Conservation (phyloP, 139 green algal genomes). For the Tetraselmis chui region DNA sequence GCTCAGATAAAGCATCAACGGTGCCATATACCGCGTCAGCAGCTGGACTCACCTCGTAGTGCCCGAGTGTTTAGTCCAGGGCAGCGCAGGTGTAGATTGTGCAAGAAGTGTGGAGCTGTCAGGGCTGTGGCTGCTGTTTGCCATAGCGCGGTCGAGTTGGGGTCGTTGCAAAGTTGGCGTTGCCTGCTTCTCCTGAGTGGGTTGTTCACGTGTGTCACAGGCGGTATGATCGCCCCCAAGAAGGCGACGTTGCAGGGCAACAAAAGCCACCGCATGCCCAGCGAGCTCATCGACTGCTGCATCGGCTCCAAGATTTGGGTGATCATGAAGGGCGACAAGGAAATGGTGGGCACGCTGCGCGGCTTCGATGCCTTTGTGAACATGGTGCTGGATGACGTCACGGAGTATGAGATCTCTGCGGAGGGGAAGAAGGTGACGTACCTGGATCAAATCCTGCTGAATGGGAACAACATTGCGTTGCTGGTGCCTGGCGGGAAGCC, state of each 20-base stretch:
- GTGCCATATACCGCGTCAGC: too few relatives aligned
- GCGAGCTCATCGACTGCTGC: constrained; percentile 91
- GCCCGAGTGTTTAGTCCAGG: too few relatives aligned
- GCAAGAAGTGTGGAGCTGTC: too few relatives aligned
- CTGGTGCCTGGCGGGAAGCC: constrained; percentile 83
- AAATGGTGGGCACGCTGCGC: constrained; percentile 81
- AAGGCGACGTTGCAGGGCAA: constrained; percentile 56
- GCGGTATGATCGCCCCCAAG: constrained; percentile 42
- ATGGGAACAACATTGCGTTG: constrained; percentile 96
- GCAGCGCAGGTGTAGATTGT: too few relatives aligned
- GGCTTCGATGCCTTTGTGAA: constrained; percentile 99
- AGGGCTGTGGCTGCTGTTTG: too few relatives aligned
- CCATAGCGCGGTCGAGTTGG: too few relatives aligned
- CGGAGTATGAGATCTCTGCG: constrained; percentile 81
- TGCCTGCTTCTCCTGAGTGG: too few relatives aligned
- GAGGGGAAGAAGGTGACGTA: constrained; percentile 70
- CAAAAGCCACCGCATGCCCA: constrained; percentile 77
- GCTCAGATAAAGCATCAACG: too few relatives aligned
- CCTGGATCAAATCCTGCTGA: constrained; percentile 94
- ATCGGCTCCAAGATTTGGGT: constrained; percentile 93
- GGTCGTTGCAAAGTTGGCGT: too few relatives aligned
- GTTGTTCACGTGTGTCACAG: too few relatives aligned
- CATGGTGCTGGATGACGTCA: constrained; percentile 98
- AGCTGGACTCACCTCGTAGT: too few relatives aligned
- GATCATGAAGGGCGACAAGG: constrained; percentile 89